A percentile compares a stretch with the other conserved stretches of the same genome.
These are phyloP conservation scores for Termitomyces sp. DNA, from an alignment of 768 basidiomycete genomes.

Conservation along the genomic window DNA sequence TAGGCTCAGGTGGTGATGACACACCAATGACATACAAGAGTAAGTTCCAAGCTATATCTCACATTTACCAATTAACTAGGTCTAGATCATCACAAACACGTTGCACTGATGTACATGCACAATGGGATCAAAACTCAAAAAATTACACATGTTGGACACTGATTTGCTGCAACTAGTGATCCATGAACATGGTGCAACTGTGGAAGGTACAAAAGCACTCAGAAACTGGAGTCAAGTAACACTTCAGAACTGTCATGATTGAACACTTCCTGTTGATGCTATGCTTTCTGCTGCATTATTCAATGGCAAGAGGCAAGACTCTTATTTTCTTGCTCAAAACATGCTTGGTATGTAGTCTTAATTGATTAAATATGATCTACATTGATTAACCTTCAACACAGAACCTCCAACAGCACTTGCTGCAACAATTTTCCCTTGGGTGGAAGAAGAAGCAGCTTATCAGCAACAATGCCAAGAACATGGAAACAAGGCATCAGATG, in stretches of 20 bases:
- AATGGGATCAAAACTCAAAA: slow-evolving; percentile 15
- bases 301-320: slow-evolving; percentile 18
- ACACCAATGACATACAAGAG: slow-evolving; percentile 26
- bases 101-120: slow-evolving; percentile 18
- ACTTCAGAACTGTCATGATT: slow-evolving; percentile 19
- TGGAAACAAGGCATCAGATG: not conserved
- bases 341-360: too few relatives aligned
- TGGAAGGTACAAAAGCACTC: slow-evolving; percentile 21
- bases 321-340: slow-evolving; percentile 13
- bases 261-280: slow-evolving; percentile 19
- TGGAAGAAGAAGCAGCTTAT: not conserved
- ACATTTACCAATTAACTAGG: too few relatives aligned
- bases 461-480: not conserved
- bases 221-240: slow-evolving; percentile 6
- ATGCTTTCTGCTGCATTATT: slow-evolving; percentile 22
- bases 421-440: not conserved
- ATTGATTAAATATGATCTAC: too few relatives aligned
- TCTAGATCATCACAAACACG: slow-evolving; percentile 22
- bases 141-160: slow-evolving; percentile 4
- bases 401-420: slow-evolving; percentile 17
- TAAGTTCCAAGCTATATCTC: too few relatives aligned
- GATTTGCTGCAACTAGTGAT: slow-evolving; percentile 18
- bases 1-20: not conserved
- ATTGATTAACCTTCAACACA: too few relatives aligned
- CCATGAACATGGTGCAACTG: slow-evolving; percentile 18